Evolutionary conservation across 2,329 filamentous ascomycete species (phyloP).

Genomic region (Calonectria pseudoreteaudii): DNA sequence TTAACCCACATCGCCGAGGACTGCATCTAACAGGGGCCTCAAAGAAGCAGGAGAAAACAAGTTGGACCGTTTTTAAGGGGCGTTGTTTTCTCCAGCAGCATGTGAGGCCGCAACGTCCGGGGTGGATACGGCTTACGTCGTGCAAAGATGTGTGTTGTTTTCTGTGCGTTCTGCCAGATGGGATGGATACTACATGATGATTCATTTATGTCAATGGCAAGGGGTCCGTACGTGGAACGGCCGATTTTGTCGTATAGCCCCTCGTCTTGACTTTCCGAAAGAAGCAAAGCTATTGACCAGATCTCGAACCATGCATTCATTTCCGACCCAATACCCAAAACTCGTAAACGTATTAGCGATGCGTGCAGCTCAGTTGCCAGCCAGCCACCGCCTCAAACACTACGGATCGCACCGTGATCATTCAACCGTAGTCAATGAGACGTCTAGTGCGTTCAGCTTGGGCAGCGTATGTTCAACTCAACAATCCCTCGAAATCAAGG

Average conservation of each 20-base stretch:
- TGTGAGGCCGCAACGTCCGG: slow-evolving; percentile 14
- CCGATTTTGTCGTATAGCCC: not conserved
- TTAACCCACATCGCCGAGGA: slow-evolving; percentile 19
- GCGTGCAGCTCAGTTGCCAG: not conserved
- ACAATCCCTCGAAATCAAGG: not conserved
- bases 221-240: not conserved
- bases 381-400: not conserved
- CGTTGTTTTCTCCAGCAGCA: not conserved
- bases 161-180: not conserved
- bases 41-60: slow-evolving; percentile 26
- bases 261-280: not conserved
- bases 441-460: not conserved
- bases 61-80: not conserved
- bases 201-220: not conserved
- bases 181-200: not conserved
- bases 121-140: slow-evolving; percentile 17
- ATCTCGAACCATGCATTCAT: not conserved
- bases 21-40: slow-evolving; percentile 8
- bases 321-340: not conserved
- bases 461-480: not conserved
- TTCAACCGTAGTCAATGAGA: not conserved
- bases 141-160: not conserved
- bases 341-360: not conserved
- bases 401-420: slow-evolving; percentile 2
- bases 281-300: not conserved